phyloP scores from a whole-genome alignment of 2,329 filamentous ascomycete species.

The Colletotrichum lentis region DNA sequence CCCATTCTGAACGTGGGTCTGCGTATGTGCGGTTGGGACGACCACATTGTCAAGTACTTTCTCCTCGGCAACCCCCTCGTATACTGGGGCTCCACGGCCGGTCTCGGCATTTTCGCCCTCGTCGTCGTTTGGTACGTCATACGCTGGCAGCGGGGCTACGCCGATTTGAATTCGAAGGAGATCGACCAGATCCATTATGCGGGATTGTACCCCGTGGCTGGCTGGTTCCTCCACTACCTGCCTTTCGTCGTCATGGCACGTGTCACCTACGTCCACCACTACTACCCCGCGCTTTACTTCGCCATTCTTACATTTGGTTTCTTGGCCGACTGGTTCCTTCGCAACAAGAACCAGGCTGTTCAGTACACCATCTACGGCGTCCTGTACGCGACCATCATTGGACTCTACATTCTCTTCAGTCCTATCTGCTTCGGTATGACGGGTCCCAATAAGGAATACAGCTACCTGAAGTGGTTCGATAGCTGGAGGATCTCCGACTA shows the following conservation, averaged over 20 bases:
- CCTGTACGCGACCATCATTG: conserved; percentile 78
- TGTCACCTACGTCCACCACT: conserved; percentile 99
- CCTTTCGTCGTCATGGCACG: conserved; percentile 98
- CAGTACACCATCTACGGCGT: conserved; percentile 75
- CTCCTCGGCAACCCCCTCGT: conserved; percentile 94
- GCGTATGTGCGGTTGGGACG: conserved; percentile 98
- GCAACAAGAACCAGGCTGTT: conserved; percentile 68
- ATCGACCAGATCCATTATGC: conserved; percentile 96
- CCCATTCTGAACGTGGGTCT: conserved; percentile 93
- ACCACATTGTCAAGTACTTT: conserved; percentile 96
- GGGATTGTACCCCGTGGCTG: conserved; percentile 87
- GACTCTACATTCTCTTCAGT: conserved; percentile 88
- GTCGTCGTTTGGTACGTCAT: conserved; percentile 85
- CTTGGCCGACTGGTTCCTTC: conserved; percentile 82
- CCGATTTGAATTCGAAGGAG: conserved; percentile 79
- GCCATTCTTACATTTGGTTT: conserved; percentile 91
- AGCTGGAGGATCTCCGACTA: conserved; percentile 82
- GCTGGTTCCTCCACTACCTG: conserved; percentile 96
- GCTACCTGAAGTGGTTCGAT: conserved; percentile 92
- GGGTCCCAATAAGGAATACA: conserved; percentile 82
- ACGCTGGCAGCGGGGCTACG: conserved; percentile 94
- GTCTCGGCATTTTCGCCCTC: conserved; percentile 75
- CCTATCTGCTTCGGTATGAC: conserved; percentile 97
- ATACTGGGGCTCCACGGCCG: conserved; percentile 91
- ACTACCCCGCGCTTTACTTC: conserved; percentile 98